Conservation (phyloP, 208 protist species). For the Leptomonas seymouri region DNA sequence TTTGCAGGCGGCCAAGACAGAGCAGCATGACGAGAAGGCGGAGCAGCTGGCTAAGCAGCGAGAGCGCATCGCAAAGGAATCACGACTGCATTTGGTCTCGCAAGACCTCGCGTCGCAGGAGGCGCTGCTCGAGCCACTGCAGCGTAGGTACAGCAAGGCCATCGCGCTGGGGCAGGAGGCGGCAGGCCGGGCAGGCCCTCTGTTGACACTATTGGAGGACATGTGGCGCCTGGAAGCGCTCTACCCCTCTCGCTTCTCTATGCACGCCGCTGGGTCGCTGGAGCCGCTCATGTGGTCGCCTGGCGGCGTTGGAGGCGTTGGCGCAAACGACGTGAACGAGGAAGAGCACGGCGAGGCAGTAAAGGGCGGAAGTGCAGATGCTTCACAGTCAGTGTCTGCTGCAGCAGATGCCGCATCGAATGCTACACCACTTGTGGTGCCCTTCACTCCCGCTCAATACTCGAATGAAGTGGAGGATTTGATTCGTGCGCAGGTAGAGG, state of each 20-base stretch:
- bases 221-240: conserved; percentile 60
- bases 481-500: conserved; percentile 74
- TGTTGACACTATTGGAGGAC: conserved; percentile 58
- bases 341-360: conserved; percentile 11
- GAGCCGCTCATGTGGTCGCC: conserved; percentile 17
- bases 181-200: conserved; percentile 18
- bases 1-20: conserved; percentile 58
- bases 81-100: conserved; percentile 55
- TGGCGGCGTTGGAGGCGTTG: neutral
- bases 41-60: conserved; percentile 48
- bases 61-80: conserved; percentile 67
- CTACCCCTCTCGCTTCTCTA: conserved; percentile 73
- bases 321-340: neutral
- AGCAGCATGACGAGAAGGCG: conserved; percentile 46
- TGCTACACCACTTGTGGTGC: conserved; percentile 39
- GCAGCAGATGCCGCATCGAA: neutral
- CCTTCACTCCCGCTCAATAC: conserved; percentile 62
- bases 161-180: conserved; percentile 31
- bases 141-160: conserved; percentile 52
- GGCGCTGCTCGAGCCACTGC: conserved; percentile 46
- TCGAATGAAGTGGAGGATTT: conserved; percentile 62
- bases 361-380: neutral
- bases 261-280: conserved; percentile 39
- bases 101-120: conserved; percentile 63
- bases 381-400: neutral